A percentile compares a stretch with the other conserved stretches of the same genome.
phyloP scores from a whole-genome alignment of 2,329 filamentous ascomycete species.

The Hypoxylon sp. region DNA sequence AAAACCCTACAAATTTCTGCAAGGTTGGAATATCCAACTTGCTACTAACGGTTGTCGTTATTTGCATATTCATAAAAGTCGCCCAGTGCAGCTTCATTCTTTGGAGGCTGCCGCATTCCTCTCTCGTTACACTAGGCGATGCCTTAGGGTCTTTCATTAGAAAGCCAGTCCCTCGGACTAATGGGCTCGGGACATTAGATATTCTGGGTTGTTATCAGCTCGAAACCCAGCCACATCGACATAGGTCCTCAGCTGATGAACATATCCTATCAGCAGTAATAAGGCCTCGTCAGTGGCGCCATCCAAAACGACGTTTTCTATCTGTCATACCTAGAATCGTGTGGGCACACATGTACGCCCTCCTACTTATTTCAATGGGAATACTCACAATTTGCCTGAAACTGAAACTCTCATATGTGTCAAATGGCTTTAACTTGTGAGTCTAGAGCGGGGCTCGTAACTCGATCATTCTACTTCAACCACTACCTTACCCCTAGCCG shows the following conservation, averaged over 20 bases:
- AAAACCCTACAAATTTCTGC: no score
- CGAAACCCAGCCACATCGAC: constrained; percentile 15
- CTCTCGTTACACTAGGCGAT: constrained; percentile 40
- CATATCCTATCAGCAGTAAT: constrained; percentile 1
- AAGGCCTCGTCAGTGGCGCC: constrained; percentile 18
- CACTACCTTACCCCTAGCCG: constrained; percentile 6
- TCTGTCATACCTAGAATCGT: constrained; percentile 15
- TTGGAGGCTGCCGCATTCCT: no score
- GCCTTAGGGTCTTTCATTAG: constrained; percentile 42
- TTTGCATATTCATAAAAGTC: no score
- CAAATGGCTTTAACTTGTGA: constrained; percentile 15
- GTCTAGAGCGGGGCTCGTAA: neutral
- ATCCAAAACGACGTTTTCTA: constrained; percentile 8
- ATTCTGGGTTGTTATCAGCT: constrained; percentile 14
- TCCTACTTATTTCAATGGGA: constrained; percentile 6
- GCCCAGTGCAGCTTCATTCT: no score
- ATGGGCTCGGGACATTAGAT: constrained; percentile 30
- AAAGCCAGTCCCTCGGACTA: constrained; percentile 24
- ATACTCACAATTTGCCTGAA: constrained; percentile 6
- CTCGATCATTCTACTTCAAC: neutral
- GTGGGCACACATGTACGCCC: constrained; percentile 25
- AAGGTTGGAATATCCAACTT: no score
- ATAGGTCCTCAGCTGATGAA: constrained; percentile 8
- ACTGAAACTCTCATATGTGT: neutral
- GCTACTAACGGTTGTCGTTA: no score